Percentiles rank a stretch among this genome's conserved stretches.
Conservation (phyloP, 2,329 filamentous ascomycete species). For the Leptodontidium sp. region DNA sequence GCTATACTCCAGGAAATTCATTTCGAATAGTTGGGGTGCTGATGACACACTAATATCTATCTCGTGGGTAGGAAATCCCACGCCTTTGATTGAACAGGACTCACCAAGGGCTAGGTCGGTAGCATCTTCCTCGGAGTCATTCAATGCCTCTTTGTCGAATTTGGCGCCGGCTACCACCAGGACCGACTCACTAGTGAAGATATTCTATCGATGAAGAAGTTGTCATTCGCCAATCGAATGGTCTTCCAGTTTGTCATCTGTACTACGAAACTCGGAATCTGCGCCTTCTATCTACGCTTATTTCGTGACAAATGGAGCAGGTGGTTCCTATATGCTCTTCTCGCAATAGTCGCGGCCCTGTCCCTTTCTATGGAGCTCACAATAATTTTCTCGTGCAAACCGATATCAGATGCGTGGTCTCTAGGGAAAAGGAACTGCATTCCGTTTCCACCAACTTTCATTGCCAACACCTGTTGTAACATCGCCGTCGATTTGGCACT, state of each 20-base stretch:
- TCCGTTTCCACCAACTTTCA: slow-evolving; percentile 17
- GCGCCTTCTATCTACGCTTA: slow-evolving; percentile 30
- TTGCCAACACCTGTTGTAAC: slow-evolving; percentile 28
- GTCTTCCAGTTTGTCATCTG: slow-evolving; percentile 33
- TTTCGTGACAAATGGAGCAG: slow-evolving; percentile 29
- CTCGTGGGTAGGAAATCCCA: slow-evolving; percentile 28
- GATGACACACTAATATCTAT: slow-evolving; percentile 34
- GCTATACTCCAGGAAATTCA: slow-evolving; percentile 32
- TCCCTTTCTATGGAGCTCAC: slow-evolving; percentile 29
- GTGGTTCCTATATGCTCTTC: slow-evolving; percentile 21
- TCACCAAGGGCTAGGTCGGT: slow-evolving; percentile 8
- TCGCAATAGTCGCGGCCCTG: slow-evolving; percentile 24
- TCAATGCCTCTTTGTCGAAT: slow-evolving; percentile 26
- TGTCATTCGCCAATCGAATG: slow-evolving; percentile 28
- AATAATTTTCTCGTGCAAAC: slow-evolving; percentile 31
- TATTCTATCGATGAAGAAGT: slow-evolving; percentile 22
- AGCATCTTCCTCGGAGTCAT: slow-evolving; percentile 25
- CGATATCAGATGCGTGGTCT: slow-evolving; percentile 31
- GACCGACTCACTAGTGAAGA: slow-evolving; percentile 6
- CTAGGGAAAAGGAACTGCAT: slow-evolving; percentile 25
- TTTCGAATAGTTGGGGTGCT: slow-evolving; percentile 28
- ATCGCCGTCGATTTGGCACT: slow-evolving; percentile 32
- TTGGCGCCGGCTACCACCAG: slow-evolving; percentile 26
- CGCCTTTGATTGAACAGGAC: not conserved
- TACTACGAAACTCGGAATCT: slow-evolving; percentile 32